Conservation (phyloP, 441 rosid genomes). For the Biscutella laevigata region DNA sequence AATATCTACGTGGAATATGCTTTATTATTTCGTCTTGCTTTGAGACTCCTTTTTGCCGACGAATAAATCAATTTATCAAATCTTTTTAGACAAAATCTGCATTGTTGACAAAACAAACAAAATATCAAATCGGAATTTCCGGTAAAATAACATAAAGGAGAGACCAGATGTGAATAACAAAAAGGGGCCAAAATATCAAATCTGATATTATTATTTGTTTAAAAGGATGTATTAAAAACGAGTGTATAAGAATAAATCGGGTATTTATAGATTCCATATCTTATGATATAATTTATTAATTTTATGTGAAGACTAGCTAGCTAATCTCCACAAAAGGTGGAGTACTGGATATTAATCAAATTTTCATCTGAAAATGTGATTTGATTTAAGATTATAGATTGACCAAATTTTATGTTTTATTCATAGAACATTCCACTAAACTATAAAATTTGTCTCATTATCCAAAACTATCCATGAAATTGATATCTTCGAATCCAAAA, state of each 20-base stretch:
- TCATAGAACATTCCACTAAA: background rate
- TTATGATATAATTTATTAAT: background rate
- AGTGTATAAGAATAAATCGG: background rate
- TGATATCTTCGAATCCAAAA: background rate
- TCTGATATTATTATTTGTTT: too few relatives aligned
- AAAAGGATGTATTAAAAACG: too few relatives aligned
- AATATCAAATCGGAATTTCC: slow-evolving; percentile 7
- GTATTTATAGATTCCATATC: slow-evolving; percentile 19
- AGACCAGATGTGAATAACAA: background rate
- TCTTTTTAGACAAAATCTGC: slow-evolving; percentile 8
- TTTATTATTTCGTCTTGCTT: slow-evolving; percentile 4
- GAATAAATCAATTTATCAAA: slow-evolving; percentile 15
- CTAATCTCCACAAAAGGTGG: background rate
- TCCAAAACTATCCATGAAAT: slow-evolving; percentile 5
- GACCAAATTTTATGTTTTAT: background rate
- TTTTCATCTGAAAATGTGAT: background rate
- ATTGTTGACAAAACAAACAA: too few relatives aligned
- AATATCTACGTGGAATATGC: slow-evolving; percentile 25
- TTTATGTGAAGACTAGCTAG: background rate
- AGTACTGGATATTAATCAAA: background rate
- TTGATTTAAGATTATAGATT: background rate
- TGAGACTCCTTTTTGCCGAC: slow-evolving; percentile 3
- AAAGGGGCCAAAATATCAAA: background rate
- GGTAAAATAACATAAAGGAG: background rate
- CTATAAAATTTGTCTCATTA: slow-evolving; percentile 5